Percentiles rank a stretch among this genome's conserved stretches.
Conservation (phyloP, 108 stramenopile species). For the Cyclotella baltica region DNA sequence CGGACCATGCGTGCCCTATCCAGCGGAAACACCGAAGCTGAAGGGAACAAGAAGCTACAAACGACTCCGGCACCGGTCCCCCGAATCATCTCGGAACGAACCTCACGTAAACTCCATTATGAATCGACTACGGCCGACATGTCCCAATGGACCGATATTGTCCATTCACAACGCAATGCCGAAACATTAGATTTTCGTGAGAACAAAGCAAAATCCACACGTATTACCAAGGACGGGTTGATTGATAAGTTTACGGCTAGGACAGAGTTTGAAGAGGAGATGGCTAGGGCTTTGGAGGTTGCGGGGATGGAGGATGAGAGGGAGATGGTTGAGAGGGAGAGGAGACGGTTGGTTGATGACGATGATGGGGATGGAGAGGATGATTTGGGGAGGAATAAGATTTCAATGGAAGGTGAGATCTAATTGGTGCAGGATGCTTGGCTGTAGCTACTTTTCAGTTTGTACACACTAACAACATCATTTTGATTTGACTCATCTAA, state of each 20-base stretch:
- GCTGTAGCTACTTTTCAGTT: not conserved
- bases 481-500: not conserved
- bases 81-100: slow-evolving; percentile 80
- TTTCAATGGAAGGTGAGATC: slow-evolving; percentile 70
- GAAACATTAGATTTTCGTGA: slow-evolving; percentile 94
- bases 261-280: slow-evolving; percentile 94
- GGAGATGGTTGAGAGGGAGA: slow-evolving; percentile 69
- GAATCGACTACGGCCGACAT: slow-evolving; percentile 76
- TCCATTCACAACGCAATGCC: slow-evolving; percentile 91
- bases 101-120: slow-evolving; percentile 91
- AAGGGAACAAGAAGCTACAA: slow-evolving; percentile 29
- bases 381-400: slow-evolving; percentile 84
- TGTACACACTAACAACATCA: not conserved
- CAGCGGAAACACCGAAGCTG: slow-evolving; percentile 7
- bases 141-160: slow-evolving; percentile 79
- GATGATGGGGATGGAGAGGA: slow-evolving; percentile 13
- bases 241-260: slow-evolving; percentile 87
- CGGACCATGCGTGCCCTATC: slow-evolving; percentile 69
- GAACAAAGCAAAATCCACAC: slow-evolving; percentile 51
- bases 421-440: not conserved
- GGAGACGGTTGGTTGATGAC: slow-evolving; percentile 50
- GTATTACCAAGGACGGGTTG: slow-evolving; percentile 66
- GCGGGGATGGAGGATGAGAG: slow-evolving; percentile 89
- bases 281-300: slow-evolving; percentile 80
- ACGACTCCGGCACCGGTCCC: slow-evolving; percentile 80